Percentiles rank a stretch among this genome's conserved stretches.
These are phyloP conservation scores for Plasmodium cynomolgi DNA, from an alignment of 169 alveolate genomes.

Conservation along the genomic window DNA sequence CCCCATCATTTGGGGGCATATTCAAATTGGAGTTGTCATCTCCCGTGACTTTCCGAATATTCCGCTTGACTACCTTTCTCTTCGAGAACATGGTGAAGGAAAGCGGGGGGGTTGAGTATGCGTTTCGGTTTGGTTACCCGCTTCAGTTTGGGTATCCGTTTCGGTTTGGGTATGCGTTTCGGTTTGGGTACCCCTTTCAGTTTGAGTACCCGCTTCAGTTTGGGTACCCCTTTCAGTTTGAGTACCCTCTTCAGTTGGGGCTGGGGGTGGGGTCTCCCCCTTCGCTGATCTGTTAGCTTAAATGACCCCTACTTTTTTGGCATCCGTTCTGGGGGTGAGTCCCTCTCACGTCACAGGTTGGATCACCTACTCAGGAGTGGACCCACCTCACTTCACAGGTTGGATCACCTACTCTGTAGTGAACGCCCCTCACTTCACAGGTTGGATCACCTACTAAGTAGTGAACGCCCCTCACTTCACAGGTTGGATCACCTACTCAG, in stretches of 20 bases:
- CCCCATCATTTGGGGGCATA: not conserved
- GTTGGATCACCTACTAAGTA: too few relatives aligned
- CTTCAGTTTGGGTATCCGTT: too few relatives aligned
- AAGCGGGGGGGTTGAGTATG: not conserved
- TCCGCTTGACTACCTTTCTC: constrained; percentile 55
- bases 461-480: not conserved
- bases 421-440: not conserved
- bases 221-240: too few relatives aligned
- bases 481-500: not conserved
- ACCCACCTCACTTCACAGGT: not conserved
- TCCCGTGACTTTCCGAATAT: constrained; percentile 28
- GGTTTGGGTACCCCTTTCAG: too few relatives aligned
- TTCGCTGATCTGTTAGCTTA: not conserved
- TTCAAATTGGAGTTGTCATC: not conserved
- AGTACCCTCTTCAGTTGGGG: too few relatives aligned
- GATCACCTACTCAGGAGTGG: not conserved
- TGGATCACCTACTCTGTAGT: too few relatives aligned
- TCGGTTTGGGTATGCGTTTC: not conserved
- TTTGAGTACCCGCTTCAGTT: not conserved
- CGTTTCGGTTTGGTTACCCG: not conserved
- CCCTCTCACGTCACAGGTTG: not conserved
- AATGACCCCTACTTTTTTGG: not conserved
- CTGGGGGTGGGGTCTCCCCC: not conserved
- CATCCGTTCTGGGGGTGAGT: not conserved
- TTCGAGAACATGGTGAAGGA: constrained; percentile 48